Conservation (phyloP, 2,329 filamentous ascomycete genomes). For the Pseudogymnoascus sp. region DNA sequence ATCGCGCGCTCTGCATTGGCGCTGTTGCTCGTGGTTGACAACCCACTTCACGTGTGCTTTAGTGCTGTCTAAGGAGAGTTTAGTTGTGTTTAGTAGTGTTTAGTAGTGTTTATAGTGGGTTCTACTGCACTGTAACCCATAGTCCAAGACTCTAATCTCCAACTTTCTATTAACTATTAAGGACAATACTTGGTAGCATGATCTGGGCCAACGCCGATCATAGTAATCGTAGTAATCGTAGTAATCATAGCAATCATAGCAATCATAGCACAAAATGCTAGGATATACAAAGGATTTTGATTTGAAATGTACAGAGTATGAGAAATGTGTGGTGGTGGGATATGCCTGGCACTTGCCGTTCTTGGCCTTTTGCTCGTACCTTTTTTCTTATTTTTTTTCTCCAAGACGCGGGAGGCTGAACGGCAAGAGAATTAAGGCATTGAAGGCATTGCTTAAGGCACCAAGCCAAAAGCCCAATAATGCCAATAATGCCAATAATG, state of each 20-base stretch:
- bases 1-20: too few relatives aligned
- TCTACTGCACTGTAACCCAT: background rate
- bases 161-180: background rate
- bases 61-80: background rate
- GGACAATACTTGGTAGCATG: background rate
- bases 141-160: slow-evolving; percentile 1
- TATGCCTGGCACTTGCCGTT: background rate
- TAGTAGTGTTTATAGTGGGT: background rate
- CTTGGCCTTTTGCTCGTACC: background rate
- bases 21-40: background rate
- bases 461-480: too few relatives aligned
- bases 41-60: background rate
- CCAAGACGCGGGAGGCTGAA: background rate
- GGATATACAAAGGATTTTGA: too few relatives aligned
- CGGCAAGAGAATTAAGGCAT: background rate
- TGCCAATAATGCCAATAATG: background rate
- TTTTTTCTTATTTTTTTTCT: background rate
- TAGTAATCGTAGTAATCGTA: too few relatives aligned
- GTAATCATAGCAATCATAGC: too few relatives aligned
- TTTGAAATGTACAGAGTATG: background rate
- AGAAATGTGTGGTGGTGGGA: background rate
- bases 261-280: too few relatives aligned
- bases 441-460: background rate
- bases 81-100: background rate
- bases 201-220: background rate